Base-by-base conservation (phyloP, 441 rosid species). In the Euphorbia schlechtendalii region DNA sequence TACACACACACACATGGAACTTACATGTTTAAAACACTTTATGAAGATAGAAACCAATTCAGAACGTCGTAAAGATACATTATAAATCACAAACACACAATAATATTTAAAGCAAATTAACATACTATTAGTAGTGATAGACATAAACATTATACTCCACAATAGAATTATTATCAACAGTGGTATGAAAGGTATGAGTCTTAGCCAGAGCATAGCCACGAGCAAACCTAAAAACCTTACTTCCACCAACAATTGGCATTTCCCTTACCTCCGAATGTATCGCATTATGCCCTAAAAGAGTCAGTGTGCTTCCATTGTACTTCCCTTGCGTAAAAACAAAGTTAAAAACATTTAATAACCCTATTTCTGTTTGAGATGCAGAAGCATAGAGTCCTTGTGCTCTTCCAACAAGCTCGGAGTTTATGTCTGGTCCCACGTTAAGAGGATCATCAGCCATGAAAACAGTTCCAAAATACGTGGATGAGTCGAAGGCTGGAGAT, bases 241-340 rank as follows among this genome's bases (percentile, higher is more conserved):
- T 79, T 8, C 82, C 81, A 4, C 81, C 84, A 0, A 83, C 65
- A 9, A 83, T 66, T 18, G 85, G 80, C 69, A 77, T 66, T 74
- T 83, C 85, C 57, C 85, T 79, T 2, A 74, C 49, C 1, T 22
- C 65, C 3, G 68, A 64, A 30, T 75, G 36, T n/a, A 70, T 51
- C 0, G 64, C 27, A 62, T 83, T 83, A 12, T 71, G 69, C 5
- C 88, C 82, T 34, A 81, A 53, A 22, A 81, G 43, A 69, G 76
- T 79, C 0, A 81, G 68, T 11, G 52, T 77, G 68, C 88, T 83
- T 4, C 85, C 81, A 48, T 81, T 79, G 60, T 71, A 79, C 76
- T 74, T 72, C 11, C 78, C 85, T 63, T 67, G 70, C 1, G 57
- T 53, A 68, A 83, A 83, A 40, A 68, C 77, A 34, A 75, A 74